phyloP scores from a whole-genome alignment of 495 filamentous ascomycete species.

The Podospora bellae-mahoneyi region DNA sequence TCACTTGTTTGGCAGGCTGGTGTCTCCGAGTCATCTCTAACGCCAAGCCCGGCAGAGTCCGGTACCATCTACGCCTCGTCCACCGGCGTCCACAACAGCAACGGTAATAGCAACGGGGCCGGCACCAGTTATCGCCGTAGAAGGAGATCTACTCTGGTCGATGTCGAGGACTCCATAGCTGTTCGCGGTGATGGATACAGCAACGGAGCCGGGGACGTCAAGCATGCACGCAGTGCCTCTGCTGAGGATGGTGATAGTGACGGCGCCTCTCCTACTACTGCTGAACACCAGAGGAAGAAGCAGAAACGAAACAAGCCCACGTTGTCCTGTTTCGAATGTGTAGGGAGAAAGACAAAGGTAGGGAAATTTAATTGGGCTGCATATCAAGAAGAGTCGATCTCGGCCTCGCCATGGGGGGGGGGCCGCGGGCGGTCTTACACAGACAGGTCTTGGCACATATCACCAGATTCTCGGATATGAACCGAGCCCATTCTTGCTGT shows the following conservation, averaged over 20 bases:
- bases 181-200: slow-evolving; percentile 7
- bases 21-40: slow-evolving; percentile 20
- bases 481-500: neutral
- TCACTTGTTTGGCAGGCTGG: slow-evolving; percentile 1
- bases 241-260: slow-evolving; percentile 26
- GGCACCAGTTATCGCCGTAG: neutral
- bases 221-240: slow-evolving; percentile 17
- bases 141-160: neutral
- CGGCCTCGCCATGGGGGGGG: too few relatives aligned
- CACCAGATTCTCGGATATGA: neutral
- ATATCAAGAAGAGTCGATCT: too few relatives aligned
- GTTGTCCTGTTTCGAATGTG: slow-evolving; percentile 67
- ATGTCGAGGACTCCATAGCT: neutral
- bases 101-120: neutral
- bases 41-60: slow-evolving; percentile 32
- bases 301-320: slow-evolving; percentile 76
- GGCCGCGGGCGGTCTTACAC: neutral
- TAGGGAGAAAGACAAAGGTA: slow-evolving; percentile 68
- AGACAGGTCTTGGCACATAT: neutral
- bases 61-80: slow-evolving; percentile 38
- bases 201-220: slow-evolving; percentile 16
- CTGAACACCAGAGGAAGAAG: slow-evolving; percentile 53
- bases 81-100: neutral
- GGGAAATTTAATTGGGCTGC: slow-evolving; percentile 21
- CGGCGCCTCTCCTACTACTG: slow-evolving; percentile 34